phyloP scores from a whole-genome alignment of 2,329 filamentous ascomycete species.

The Claviceps purpurea region DNA sequence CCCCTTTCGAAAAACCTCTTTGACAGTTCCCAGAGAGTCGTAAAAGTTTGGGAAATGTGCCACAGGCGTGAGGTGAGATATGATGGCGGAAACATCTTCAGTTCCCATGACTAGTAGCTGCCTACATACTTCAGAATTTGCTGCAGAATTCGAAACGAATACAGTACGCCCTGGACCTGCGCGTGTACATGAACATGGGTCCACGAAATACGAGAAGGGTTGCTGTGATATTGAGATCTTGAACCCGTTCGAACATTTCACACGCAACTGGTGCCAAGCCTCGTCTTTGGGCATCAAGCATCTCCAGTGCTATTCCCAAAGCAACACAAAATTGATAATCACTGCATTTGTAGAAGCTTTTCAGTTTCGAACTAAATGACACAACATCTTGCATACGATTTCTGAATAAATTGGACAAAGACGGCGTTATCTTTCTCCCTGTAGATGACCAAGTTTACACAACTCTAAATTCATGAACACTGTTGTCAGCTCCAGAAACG shows the following conservation, averaged over 20 bases:
- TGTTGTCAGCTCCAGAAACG: background rate
- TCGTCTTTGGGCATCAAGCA: slow-evolving; percentile 15
- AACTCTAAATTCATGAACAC: slow-evolving; percentile 24
- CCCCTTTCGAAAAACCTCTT: background rate
- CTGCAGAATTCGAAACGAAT: slow-evolving; percentile 43
- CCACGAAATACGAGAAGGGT: slow-evolving; percentile 29
- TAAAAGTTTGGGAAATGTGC: slow-evolving; percentile 10
- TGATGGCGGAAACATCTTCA: slow-evolving; percentile 8
- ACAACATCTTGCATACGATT: slow-evolving; percentile 10
- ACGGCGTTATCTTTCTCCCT: slow-evolving; percentile 13
- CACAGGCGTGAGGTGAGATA: slow-evolving; percentile 14
- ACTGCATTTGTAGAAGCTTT: slow-evolving; percentile 7
- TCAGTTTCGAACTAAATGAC: background rate
- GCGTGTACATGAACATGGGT: slow-evolving; percentile 46
- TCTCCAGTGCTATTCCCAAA: slow-evolving; percentile 13
- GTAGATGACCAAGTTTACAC: slow-evolving; percentile 18
- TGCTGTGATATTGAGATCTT: background rate
- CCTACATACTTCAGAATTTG: slow-evolving; percentile 14
- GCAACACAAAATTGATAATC: slow-evolving; percentile 11
- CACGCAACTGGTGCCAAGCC: slow-evolving; percentile 7
- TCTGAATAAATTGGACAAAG: slow-evolving; percentile 4
- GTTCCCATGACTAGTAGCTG: background rate
- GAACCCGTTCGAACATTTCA: background rate
- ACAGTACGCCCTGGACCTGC: slow-evolving; percentile 45
- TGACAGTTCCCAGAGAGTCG: slow-evolving; percentile 3